Evolutionary conservation across 1,139 yeast genomes (phyloP), one percentile per base, ranked within the genome.

Genomic region (Scheffersomyces stambukii): DNA sequence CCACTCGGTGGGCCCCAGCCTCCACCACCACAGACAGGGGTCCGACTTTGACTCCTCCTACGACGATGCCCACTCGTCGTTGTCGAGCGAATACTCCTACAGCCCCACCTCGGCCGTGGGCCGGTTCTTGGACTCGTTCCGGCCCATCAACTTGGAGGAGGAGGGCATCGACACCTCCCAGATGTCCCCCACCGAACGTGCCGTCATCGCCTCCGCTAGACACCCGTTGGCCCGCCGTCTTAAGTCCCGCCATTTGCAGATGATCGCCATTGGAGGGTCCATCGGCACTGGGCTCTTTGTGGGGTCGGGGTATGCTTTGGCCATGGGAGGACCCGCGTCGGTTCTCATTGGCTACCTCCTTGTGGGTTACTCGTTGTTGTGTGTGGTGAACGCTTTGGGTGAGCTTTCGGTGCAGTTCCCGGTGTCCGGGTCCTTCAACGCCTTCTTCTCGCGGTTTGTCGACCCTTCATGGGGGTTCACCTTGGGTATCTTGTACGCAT

Each of bases 251-350:
- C 71, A 65, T 39, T 50, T 65, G 33, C 67, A 61, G 36, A 62
- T 63, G 70, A 63, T 64, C 38, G 69, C 71, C 25, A 55, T 65
- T 34, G 71, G 70, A 29, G 71, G 71, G 26, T 48, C 61, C 29
- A 64, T 65, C 31, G 61, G 64, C 36, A 59, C 77, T 9, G 77
- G 77, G 43, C 52, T 70, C 31, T 69, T 69, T 45, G 82, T 85
- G 8, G 81, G 86, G 33, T 73, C 81, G 36, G 95, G 94, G 16
- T 67, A 70, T 30, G 81, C 82, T 2, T 60, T 86, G 38, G 62
- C 70, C 31, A 64, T 60, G 12, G 83, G 84, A 50, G 91, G 91
- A 24, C 89, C 91, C 9, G 86, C 78, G 3, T 66, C 78, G 27
- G 50, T 77, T 24, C 60, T 79, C 18, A 70, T 79, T 33, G 78